Base-by-base conservation (phyloP, 176 grass and related monocot genomes). In the Paspalum notatum region DNA sequence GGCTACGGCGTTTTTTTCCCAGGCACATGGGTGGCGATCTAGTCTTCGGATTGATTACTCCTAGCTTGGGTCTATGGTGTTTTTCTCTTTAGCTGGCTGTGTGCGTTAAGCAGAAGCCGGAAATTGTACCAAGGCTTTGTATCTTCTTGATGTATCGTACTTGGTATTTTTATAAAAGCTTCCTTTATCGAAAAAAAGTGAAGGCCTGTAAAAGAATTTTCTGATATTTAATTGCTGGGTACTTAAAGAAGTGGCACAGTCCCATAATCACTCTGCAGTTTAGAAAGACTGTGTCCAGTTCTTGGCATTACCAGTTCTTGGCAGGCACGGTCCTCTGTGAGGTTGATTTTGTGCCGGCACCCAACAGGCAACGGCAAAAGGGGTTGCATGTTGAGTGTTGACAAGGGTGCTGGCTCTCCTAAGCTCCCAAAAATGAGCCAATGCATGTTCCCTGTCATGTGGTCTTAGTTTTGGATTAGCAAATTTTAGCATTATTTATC, bases 131-230 rank as follows among this genome's bases (percentile, higher is more conserved):
- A n/a, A n/a, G n/a, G n/a, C n/a, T n/a, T n/a, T n/a, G n/a, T n/a
- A n/a, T n/a, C n/a, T n/a, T n/a, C n/a, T n/a, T n/a, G n/a, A n/a
- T n/a, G n/a, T n/a, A n/a, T n/a, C n/a, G n/a, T n/a, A n/a, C n/a
- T n/a, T n/a, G n/a, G n/a, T n/a, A n/a, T n/a, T n/a, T n/a, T n/a
- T n/a, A n/a, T n/a, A n/a, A n/a, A n/a, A n/a, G n/a, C n/a, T n/a
- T n/a, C n/a, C n/a, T n/a, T n/a, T n/a, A n/a, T n/a, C n/a, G n/a
- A n/a, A n/a, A n/a, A n/a, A n/a, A n/a, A n/a, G 71, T 94, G 90
- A 73, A 98, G 92, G 72, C 90, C 93, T 83, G 95, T 98, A 85
- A 94, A 98, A 81, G 92, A 92, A 91, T 98, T 98, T 82, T 94
- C 92, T 86, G 92, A 87, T 90, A 98, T 98, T 72, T 77, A 90